Evolutionary conservation across 352 stramenopile species (phyloP).

Genomic region (Phytopythium sindhum): DNA sequence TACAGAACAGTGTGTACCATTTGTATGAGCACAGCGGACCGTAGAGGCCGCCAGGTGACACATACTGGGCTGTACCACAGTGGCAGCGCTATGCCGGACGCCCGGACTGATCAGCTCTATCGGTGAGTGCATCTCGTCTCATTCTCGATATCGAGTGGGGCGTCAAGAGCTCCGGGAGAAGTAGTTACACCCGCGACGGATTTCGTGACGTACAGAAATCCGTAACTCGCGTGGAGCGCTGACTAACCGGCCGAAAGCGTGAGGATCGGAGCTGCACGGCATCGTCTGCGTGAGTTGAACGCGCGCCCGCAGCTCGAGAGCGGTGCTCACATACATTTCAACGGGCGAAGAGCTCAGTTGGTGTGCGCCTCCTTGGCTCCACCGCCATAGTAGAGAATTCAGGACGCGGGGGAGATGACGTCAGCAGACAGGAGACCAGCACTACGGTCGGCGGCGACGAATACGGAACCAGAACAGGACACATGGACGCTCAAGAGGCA

Average conservation of each 20-base stretch:
- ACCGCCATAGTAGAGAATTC: not conserved
- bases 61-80: not conserved
- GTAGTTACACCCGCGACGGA: too few relatives aligned
- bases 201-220: not conserved
- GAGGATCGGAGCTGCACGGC: not conserved
- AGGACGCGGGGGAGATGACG: not conserved
- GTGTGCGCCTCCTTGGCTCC: not conserved
- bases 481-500: constrained; percentile 2
- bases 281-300: not conserved
- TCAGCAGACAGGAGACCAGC: not conserved
- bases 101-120: not conserved
- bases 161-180: not conserved
- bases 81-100: not conserved
- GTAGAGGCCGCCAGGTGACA: constrained; percentile 4
- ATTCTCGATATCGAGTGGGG: not conserved
- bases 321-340: not conserved
- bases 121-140: not conserved
- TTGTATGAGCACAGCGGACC: not conserved
- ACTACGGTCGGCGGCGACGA: not conserved
- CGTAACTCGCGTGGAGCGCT: not conserved
- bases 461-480: not conserved
- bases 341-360: not conserved
- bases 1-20: not conserved
- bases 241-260: not conserved
- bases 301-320: too few relatives aligned